These are phyloP conservation scores for Yarrowia galli DNA, from an alignment of 1,139 yeast genomes.

Conservation along the genomic window DNA sequence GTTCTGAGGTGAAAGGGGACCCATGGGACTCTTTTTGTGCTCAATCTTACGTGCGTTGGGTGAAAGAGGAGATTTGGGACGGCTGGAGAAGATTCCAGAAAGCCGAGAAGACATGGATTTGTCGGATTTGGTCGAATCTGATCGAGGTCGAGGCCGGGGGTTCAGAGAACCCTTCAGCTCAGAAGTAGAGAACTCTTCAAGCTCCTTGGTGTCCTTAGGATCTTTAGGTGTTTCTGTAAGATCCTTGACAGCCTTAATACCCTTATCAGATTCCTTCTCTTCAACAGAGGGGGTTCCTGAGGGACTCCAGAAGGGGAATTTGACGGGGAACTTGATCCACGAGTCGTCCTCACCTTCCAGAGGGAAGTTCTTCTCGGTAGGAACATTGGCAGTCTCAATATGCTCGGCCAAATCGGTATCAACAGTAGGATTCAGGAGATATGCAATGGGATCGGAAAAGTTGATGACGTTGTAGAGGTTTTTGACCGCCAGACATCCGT, in stretches of 20 bases:
- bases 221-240: background rate
- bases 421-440: constrained; percentile 52
- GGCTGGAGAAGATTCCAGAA: constrained; percentile 8
- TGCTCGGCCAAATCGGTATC: constrained; percentile 47
- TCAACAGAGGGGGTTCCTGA: constrained; percentile 36
- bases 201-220: background rate
- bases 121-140: constrained; percentile 12
- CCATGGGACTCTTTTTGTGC: constrained; percentile 13
- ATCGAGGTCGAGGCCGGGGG: constrained; percentile 21
- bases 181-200: background rate
- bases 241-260: constrained; percentile 16
- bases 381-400: constrained; percentile 47
- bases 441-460: constrained; percentile 55
- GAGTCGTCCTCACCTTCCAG: constrained; percentile 40
- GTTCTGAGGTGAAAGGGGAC: background rate
- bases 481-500: constrained; percentile 54
- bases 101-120: constrained; percentile 27
- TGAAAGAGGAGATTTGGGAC: constrained; percentile 24
- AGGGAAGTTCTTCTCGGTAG: constrained; percentile 46
- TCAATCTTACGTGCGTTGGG: constrained; percentile 17
- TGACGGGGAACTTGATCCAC: constrained; percentile 43
- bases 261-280: constrained; percentile 8
- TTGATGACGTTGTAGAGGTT: constrained; percentile 53
- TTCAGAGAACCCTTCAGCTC: constrained; percentile 5
- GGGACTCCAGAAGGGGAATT: constrained; percentile 44